Base-by-base conservation (phyloP, 2,329 filamentous ascomycete species). In the Trichoderma citrinoviride region DNA sequence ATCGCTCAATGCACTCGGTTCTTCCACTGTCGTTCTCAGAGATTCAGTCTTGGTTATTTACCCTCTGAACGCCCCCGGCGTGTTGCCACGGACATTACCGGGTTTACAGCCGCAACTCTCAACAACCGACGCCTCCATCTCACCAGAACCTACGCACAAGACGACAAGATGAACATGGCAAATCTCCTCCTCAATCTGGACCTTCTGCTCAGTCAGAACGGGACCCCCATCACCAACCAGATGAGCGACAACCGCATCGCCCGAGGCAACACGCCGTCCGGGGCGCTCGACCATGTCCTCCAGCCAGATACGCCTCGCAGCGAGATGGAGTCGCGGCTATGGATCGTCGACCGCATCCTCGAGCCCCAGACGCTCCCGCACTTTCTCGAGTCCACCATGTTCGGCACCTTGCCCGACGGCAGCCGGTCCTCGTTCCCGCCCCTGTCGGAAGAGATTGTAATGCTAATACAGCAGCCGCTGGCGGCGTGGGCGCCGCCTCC, bases 401-500 rank as follows among this genome's bases (percentile, higher is more conserved):
- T 25, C 0, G 70, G 70, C 0, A 8, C 29, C 27, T 53, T 73
- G 3, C 67, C 68, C 0, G 67, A 44, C 0, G 69, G 65, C 7
- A 49, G 50, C 0, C 14, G 54, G 8, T 68, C 71, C 0, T 44
- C 44, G 2, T 66, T 44, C 0, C 64, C 67, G 7, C 41, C 69
- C 3, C 61, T 67, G 1, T 66, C 63, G 0, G 25, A 41, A 15
- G 15, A 55, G 0, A 61, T 71, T 0, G 2, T 64, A 3, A 44
- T 43, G 15, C 65, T 68, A 7, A 55, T 71, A 8, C 53, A 33
- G 5, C 50, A 43, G 3, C 69, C 71, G 5, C 44, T 68, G 25
- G 61, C 67, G 29, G 52, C 70, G 3, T 73, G 72, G 72, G 72
- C 71, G 0, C 71, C 70, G 7, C 60, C 71, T 21, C 71, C 71